A percentile compares a stretch with the other conserved stretches of the same genome.
These are phyloP conservation scores for Fraxinus xanthoxyloides DNA, from an alignment of 305 asterid species.

Conservation along the genomic window DNA sequence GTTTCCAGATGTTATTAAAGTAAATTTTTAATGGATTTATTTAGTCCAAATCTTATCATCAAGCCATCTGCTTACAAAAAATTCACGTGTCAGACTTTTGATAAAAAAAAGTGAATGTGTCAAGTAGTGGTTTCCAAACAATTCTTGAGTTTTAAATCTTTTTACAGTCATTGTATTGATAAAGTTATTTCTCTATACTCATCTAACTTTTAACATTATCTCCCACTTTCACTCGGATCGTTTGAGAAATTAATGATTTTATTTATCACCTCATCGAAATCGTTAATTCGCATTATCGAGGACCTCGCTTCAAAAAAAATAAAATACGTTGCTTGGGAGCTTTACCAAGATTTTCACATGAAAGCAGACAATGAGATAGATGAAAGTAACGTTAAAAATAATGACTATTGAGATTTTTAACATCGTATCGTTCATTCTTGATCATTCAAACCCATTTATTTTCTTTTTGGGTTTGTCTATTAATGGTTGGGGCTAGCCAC, in stretches of 20 bases:
- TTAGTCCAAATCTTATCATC: neutral
- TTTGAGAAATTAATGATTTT: neutral
- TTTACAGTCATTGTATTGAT: no score
- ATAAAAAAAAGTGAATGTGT: no score
- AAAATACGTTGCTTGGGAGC: no score
- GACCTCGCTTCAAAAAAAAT: no score
- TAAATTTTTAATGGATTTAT: no score
- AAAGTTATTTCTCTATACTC: neutral
- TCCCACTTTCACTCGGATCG: neutral
- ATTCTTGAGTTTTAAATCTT: neutral
- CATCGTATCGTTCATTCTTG: neutral
- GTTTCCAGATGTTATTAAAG: no score
- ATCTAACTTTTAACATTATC: neutral
- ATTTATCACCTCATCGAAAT: neutral
- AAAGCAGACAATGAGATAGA: neutral
- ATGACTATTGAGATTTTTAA: neutral
- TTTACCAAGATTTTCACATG: no score
- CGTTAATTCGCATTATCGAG: no score
- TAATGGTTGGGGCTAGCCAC: neutral
- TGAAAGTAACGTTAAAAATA: neutral
- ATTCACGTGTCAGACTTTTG: neutral
- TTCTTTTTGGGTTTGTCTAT: neutral
- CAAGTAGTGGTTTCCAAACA: slow-evolving; percentile 6
- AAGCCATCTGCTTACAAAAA: neutral
- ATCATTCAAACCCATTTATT: neutral